These are phyloP conservation scores for Saturnispora hagleri DNA, from an alignment of 805 yeast species.

Conservation along the genomic window DNA sequence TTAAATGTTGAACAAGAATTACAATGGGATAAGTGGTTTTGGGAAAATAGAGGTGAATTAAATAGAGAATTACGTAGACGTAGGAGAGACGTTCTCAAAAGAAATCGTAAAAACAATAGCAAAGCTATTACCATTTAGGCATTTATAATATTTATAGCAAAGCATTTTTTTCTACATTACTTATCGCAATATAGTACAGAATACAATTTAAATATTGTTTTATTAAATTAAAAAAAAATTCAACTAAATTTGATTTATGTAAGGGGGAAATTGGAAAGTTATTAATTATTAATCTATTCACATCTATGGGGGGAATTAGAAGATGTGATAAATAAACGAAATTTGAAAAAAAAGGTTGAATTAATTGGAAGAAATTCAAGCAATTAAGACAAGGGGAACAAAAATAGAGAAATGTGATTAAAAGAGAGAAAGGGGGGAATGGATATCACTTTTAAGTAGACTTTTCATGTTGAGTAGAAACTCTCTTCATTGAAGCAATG, in stretches of 20 bases:
- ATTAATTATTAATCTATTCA: background rate
- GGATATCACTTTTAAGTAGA: slow-evolving; percentile 36
- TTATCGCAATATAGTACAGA: slow-evolving; percentile 37
- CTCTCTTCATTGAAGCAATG: slow-evolving; percentile 78
- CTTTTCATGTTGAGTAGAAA: slow-evolving; percentile 81
- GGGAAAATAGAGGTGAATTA: slow-evolving; percentile 75
- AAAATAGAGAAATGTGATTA: background rate
- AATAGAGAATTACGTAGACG: slow-evolving; percentile 66
- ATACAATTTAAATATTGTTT: slow-evolving; percentile 83
- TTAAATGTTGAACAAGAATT: slow-evolving; percentile 25
- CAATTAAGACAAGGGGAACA: background rate
- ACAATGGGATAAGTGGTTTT: slow-evolving; percentile 68
- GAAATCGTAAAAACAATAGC: slow-evolving; percentile 17
- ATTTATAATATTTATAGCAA: background rate
- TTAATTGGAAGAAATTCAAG: background rate
- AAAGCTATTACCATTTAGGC: background rate
- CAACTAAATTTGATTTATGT: slow-evolving; percentile 36
- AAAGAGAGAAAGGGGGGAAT: background rate
- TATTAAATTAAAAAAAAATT: slow-evolving; percentile 86
- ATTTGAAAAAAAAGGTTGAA: background rate
- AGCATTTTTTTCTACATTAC: slow-evolving; percentile 3
- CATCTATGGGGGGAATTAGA: background rate
- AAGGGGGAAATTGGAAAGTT: background rate
- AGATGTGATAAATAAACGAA: background rate
- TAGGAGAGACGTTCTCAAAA: slow-evolving; percentile 57